phyloP scores from a whole-genome alignment of 2,329 filamentous ascomycete genomes.

The Botryotinia convoluta region DNA sequence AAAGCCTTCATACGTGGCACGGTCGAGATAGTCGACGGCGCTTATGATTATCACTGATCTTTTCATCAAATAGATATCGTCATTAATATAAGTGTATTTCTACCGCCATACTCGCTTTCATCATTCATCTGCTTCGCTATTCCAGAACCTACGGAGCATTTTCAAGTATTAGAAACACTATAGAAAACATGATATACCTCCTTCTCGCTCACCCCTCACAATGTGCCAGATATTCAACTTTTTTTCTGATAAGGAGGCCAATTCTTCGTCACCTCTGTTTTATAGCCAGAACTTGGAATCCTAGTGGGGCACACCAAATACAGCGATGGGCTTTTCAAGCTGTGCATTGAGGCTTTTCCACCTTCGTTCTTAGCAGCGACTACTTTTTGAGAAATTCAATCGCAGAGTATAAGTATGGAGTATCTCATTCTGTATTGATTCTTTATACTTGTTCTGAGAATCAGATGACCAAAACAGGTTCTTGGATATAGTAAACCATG shows the following conservation, averaged over 20 bases:
- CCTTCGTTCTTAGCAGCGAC: neutral
- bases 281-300: neutral
- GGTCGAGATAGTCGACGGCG: fast-evolving
- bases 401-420: too few species aligned
- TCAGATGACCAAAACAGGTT: too few species aligned
- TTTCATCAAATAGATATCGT: neutral
- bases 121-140: neutral
- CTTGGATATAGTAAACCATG: too few species aligned
- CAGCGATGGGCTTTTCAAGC: fast-evolving
- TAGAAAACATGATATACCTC: neutral
- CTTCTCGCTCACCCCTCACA: too few species aligned
- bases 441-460: neutral
- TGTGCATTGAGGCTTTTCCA: neutral
- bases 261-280: neutral
- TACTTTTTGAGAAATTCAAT: too few species aligned
- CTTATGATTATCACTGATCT: fast-evolving
- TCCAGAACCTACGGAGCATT: neutral
- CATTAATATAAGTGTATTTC: neutral
- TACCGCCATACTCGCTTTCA: fast-evolving
- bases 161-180: neutral
- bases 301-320: fast-evolving
- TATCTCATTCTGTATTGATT: fast-evolving
- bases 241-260: fast-evolving
- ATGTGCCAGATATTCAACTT: fast-evolving
- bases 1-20: fast-evolving